These are phyloP conservation scores for Colletotrichum cuscutae DNA, from an alignment of 2,329 filamentous ascomycete genomes.

Conservation along the genomic window DNA sequence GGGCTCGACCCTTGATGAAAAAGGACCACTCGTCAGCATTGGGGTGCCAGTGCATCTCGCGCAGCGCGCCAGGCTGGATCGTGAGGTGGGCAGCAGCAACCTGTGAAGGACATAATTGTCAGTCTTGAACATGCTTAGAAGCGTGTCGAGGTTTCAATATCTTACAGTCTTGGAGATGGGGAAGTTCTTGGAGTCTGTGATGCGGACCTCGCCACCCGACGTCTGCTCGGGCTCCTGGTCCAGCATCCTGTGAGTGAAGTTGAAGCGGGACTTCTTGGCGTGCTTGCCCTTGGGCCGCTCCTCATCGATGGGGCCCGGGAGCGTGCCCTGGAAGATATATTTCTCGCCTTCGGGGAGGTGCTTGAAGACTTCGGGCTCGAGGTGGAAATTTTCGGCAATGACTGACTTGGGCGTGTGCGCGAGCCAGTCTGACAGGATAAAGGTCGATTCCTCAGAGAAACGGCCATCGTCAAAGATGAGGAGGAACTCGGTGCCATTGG, in stretches of 20 bases:
- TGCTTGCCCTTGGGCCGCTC: constrained; percentile 70
- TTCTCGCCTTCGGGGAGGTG: constrained; percentile 74
- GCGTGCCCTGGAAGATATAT: constrained; percentile 80
- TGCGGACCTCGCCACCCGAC: constrained; percentile 76
- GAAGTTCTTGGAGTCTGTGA: constrained; percentile 82
- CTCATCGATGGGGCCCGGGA: constrained; percentile 71
- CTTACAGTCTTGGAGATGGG: constrained; percentile 71
- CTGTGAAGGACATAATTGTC: neutral
- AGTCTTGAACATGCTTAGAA: neutral
- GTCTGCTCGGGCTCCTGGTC: constrained; percentile 74
- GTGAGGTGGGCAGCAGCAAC: constrained; percentile 78
- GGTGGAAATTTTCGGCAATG: constrained; percentile 79
- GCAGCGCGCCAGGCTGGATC: constrained; percentile 76
- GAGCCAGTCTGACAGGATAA: constrained; percentile 79
- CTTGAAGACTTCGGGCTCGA: constrained; percentile 76
- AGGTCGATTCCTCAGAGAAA: constrained; percentile 73
- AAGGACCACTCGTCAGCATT: constrained; percentile 85
- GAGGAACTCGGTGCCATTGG: constrained; percentile 45
- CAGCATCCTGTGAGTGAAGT: constrained; percentile 79
- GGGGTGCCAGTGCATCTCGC: constrained; percentile 88
- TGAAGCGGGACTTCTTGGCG: constrained; percentile 73
- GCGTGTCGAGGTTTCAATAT: too few relatives aligned
- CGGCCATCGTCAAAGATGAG: constrained; percentile 60
- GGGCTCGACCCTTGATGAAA: constrained; percentile 77
- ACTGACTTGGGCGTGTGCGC: constrained; percentile 79